These are phyloP conservation scores for Silene noctiflora DNA, from an alignment of 179 eudicot species.

Conservation along the genomic window DNA sequence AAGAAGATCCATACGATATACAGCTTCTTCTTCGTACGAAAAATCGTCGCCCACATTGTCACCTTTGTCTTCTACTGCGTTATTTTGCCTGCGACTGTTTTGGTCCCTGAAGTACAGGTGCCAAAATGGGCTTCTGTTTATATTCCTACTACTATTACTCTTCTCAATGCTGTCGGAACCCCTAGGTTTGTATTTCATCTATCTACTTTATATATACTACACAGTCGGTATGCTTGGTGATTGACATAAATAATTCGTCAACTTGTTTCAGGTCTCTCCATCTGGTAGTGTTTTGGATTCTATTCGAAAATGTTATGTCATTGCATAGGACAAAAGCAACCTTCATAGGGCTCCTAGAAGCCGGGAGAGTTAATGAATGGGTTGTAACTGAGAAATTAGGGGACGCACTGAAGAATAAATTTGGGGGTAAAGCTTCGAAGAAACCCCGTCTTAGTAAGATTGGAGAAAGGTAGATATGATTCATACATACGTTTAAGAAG, in stretches of 20 bases:
- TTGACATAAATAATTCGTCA: not conserved
- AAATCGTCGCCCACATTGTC: constrained; percentile 71
- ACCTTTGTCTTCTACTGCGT: constrained; percentile 77
- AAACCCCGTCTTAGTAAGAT: constrained; percentile 31
- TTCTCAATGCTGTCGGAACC: constrained; percentile 78
- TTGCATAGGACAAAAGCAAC: constrained; percentile 79
- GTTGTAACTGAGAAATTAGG: constrained; percentile 80
- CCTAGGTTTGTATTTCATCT: constrained; percentile 44
- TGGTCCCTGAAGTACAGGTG: constrained; percentile 65
- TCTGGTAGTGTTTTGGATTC: constrained; percentile 68
- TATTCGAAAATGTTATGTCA: constrained; percentile 86
- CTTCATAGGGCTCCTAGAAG: constrained; percentile 65
- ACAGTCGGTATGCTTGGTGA: not conserved
- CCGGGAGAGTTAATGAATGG: constrained; percentile 74
- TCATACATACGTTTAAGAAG: not conserved
- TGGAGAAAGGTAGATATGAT: constrained; percentile 60
- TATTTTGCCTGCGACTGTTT: constrained; percentile 62
- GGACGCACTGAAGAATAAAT: constrained; percentile 48
- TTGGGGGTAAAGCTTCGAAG: constrained; percentile 29
- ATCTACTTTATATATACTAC: too few relatives aligned
- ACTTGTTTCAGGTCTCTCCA: constrained; percentile 54
- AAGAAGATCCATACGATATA: constrained; percentile 80
- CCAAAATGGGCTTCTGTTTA: constrained; percentile 89
- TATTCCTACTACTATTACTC: constrained; percentile 61
- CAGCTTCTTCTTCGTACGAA: constrained; percentile 80